Conservation (phyloP, 2,329 filamentous ascomycete genomes). For the Phialophora verrucosa region DNA sequence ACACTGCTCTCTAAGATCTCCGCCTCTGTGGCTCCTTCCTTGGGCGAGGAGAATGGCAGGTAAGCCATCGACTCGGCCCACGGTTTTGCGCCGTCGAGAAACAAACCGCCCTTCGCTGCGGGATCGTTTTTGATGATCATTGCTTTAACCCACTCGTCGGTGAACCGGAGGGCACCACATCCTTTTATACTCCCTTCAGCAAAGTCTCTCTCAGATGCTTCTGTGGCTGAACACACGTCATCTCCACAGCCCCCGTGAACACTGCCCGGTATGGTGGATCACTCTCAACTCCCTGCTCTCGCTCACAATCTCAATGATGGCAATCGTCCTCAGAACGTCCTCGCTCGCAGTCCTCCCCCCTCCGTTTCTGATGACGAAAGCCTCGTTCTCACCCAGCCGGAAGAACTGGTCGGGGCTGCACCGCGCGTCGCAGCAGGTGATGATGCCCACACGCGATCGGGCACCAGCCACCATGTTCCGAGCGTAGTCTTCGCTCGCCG, state of each 20-base stretch:
- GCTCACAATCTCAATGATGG: slow-evolving; percentile 14
- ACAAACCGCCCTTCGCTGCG: slow-evolving; percentile 12
- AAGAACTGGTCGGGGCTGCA: slow-evolving; percentile 23
- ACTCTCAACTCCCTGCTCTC: slow-evolving; percentile 23
- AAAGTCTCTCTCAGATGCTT: not conserved
- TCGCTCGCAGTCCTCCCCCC: slow-evolving; percentile 17
- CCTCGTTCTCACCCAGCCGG: slow-evolving; percentile 17
- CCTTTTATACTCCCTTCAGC: slow-evolving; percentile 3
- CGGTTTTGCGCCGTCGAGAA: slow-evolving; percentile 3
- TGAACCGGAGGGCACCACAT: slow-evolving; percentile 13
- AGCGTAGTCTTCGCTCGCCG: slow-evolving; percentile 16
- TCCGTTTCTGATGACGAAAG: slow-evolving; percentile 21
- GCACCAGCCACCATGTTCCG: slow-evolving; percentile 47
- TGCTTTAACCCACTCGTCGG: slow-evolving; percentile 15
- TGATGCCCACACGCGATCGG: slow-evolving; percentile 33
- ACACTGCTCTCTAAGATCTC: slow-evolving; percentile 19
- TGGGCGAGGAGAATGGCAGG: slow-evolving; percentile 3
- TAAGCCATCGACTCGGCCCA: slow-evolving; percentile 17
- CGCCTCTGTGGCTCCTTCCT: slow-evolving; percentile 14
- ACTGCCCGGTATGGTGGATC: slow-evolving; percentile 24
- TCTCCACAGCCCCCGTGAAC: not conserved
- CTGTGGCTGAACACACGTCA: not conserved
- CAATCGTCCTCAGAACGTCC: slow-evolving; percentile 21
- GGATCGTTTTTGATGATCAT: slow-evolving; percentile 22
- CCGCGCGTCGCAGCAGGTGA: slow-evolving; percentile 25